Conservation (phyloP, 2,329 filamentous ascomycete genomes). For the Camillea tinctor region DNA sequence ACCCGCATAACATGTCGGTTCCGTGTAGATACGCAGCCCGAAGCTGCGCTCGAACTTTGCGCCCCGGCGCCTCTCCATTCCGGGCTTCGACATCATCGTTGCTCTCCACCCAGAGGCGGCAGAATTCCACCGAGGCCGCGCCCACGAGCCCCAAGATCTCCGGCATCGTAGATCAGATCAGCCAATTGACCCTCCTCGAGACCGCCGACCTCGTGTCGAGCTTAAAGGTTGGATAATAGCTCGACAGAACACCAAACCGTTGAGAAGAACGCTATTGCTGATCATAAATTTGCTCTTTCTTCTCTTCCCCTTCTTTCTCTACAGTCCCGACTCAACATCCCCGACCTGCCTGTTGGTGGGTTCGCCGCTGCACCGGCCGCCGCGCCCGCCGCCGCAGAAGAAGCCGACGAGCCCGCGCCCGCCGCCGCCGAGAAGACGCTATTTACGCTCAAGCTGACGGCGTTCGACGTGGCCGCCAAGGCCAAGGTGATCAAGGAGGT, state of each 20-base stretch:
- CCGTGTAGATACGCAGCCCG: conserved; percentile 63
- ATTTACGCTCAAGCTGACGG: conserved; percentile 92
- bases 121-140: conserved; percentile 79
- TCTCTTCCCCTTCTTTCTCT: background rate
- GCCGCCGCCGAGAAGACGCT: conserved; percentile 93
- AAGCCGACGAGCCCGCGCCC: conserved; percentile 84
- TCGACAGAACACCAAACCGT: background rate
- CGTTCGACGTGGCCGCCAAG: conserved; percentile 85
- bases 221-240: conserved; percentile 70
- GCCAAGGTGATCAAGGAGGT: conserved; percentile 99
- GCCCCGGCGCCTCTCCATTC: conserved; percentile 43
- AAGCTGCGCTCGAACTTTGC: conserved; percentile 63
- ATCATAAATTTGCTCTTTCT: conserved; percentile 12
- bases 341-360: conserved; percentile 91
- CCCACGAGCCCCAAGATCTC: conserved; percentile 82
- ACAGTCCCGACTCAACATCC: conserved; percentile 92
- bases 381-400: conserved; percentile 65
- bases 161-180: conserved; percentile 96
- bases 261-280: conserved; percentile 8
- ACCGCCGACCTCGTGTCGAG: conserved; percentile 93
- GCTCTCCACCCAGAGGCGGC: conserved; percentile 63
- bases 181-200: conserved; percentile 94
- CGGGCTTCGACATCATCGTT: conserved; percentile 45
- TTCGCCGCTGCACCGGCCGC: conserved; percentile 72
- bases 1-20: conserved; percentile 53